These are phyloP conservation scores for Penicillium crustosum DNA, from an alignment of 2,329 filamentous ascomycete genomes.

Conservation along the genomic window DNA sequence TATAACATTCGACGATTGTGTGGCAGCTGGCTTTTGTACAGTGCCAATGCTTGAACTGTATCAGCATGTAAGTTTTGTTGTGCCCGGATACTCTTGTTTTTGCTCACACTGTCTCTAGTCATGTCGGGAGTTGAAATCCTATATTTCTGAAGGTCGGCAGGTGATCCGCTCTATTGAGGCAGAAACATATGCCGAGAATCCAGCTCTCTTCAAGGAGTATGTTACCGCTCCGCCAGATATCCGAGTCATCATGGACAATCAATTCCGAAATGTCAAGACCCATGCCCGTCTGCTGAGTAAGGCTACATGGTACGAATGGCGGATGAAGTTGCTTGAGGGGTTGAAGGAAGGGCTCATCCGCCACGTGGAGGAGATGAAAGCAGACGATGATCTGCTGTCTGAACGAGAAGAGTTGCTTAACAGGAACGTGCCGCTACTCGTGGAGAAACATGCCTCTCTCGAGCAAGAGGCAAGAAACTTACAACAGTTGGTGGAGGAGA, in stretches of 20 bases:
- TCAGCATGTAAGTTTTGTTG: constrained; percentile 66
- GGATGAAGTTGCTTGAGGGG: constrained; percentile 80
- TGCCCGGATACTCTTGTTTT: constrained; percentile 4
- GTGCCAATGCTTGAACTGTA: constrained; percentile 92
- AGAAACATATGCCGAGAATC: constrained; percentile 86
- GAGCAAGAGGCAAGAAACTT: constrained; percentile 65
- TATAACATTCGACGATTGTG: constrained; percentile 66
- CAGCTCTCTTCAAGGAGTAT: constrained; percentile 88
- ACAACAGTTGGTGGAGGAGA: constrained; percentile 65
- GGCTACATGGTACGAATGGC: constrained; percentile 98
- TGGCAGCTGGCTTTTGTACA: constrained; percentile 86
- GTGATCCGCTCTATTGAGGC: constrained; percentile 89
- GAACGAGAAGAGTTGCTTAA: constrained; percentile 69
- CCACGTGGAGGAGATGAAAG: constrained; percentile 73
- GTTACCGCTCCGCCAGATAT: constrained; percentile 80
- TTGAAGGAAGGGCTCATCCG: constrained; percentile 76
- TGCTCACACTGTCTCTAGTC: constrained; percentile 51
- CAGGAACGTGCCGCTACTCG: constrained; percentile 64
- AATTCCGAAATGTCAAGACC: constrained; percentile 96
- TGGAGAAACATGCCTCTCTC: constrained; percentile 61
- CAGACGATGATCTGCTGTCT: constrained; percentile 66
- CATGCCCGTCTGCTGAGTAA: constrained; percentile 88
- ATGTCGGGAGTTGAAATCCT: constrained; percentile 92
- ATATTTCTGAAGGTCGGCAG: constrained; percentile 87
- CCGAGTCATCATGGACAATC: constrained; percentile 85